Conservation (phyloP, 331 rosid genomes). For the Saraca asoca region DNA sequence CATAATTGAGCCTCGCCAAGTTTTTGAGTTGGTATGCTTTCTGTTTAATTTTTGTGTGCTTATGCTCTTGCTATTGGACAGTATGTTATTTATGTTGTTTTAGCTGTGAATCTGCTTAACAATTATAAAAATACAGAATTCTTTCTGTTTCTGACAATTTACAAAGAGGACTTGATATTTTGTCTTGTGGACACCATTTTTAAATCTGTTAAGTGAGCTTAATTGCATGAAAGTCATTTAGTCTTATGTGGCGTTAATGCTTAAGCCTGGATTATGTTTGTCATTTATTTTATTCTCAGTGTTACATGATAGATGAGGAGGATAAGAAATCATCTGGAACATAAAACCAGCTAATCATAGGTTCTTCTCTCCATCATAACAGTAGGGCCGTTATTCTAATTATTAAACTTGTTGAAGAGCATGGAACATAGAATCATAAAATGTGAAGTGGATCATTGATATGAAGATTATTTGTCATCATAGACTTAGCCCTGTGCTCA, state of each 20-base stretch:
- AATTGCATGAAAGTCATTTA: not conserved
- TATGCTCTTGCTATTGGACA: not conserved
- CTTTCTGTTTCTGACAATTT: not conserved
- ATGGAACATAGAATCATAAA: no score
- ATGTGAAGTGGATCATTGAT: no score
- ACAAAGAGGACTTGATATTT: not conserved
- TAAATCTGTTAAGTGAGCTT: not conserved
- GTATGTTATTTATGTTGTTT: not conserved
- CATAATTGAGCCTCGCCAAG: conserved; percentile 96
- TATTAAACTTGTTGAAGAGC: no score
- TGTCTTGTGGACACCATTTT: not conserved
- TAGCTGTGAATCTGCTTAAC: conserved; percentile 4
- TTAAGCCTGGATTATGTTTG: not conserved
- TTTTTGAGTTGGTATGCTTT: conserved; percentile 85
- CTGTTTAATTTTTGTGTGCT: conserved; percentile 23
- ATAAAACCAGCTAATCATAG: no score
- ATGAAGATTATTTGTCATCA: no score
- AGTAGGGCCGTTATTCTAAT: no score
- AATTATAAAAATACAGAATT: not conserved
- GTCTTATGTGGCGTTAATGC: not conserved
- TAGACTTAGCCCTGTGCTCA: not conserved
- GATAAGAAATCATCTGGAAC: no score
- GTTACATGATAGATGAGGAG: no score
- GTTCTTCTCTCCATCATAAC: no score
- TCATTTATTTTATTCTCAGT: not conserved